Evolutionary conservation across 2,329 filamentous ascomycete species (phyloP).

Genomic region (Leptoxyphium fumago): DNA sequence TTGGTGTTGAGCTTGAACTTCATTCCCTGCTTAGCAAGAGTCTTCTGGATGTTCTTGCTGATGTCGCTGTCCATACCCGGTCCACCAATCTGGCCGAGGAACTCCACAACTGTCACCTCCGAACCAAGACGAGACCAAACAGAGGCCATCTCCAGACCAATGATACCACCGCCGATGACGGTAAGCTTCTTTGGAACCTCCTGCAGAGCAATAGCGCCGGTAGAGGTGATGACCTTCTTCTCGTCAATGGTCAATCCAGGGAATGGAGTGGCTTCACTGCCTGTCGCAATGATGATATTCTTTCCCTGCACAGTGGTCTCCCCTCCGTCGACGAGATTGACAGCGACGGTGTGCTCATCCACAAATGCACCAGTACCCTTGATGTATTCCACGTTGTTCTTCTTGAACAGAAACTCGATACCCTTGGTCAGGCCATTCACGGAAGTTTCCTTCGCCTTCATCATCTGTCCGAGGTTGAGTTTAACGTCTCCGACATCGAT

Average conservation of each 20-base stretch:
- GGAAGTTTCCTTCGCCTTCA: constrained; percentile 96
- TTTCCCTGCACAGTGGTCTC: constrained; percentile 78
- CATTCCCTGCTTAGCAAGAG: constrained; percentile 88
- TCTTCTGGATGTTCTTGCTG: constrained; percentile 80
- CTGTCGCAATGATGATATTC: constrained; percentile 97
- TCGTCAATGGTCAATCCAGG: constrained; percentile 92
- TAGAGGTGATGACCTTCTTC: constrained; percentile 94
- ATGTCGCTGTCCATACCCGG: constrained; percentile 95
- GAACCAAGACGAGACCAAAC: constrained; percentile 91
- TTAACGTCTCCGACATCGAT: constrained; percentile 97
- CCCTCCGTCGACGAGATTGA: constrained; percentile 79
- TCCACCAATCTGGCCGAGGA: constrained; percentile 87
- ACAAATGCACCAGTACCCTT: constrained; percentile 82
- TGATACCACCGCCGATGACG: constrained; percentile 96
- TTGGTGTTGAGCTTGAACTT: constrained; percentile 98
- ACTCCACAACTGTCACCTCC: constrained; percentile 96
- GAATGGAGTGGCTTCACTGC: constrained; percentile 90
- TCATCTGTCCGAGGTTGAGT: constrained; percentile 86
- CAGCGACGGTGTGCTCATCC: constrained; percentile 72
- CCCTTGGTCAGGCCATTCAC: constrained; percentile 86
- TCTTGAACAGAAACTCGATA: constrained; percentile 96
- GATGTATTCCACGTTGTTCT: constrained; percentile 96
- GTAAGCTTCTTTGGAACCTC: constrained; percentile 93
- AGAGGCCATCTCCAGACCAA: constrained; percentile 93
- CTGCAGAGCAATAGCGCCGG: constrained; percentile 76